These are phyloP conservation scores for Syzygium jambos DNA, from an alignment of 345 rosid species.

Conservation along the genomic window DNA sequence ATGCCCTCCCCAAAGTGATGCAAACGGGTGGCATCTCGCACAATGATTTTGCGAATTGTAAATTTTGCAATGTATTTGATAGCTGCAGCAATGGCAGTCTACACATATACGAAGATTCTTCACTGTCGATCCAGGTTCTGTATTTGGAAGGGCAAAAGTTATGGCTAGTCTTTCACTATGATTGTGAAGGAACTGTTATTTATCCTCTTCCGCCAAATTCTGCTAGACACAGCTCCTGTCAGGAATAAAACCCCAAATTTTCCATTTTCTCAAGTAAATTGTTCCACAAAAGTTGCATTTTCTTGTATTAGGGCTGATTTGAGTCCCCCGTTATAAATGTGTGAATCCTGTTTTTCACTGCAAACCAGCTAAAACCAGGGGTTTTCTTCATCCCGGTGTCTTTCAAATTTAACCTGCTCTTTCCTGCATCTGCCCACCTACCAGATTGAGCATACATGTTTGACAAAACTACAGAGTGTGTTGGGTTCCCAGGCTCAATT, in stretches of 20 bases:
- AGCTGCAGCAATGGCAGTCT: neutral
- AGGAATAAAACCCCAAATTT: neutral
- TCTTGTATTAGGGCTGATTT: neutral
- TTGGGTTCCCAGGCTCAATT: slow-evolving; percentile 45
- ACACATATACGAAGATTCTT: slow-evolving; percentile 2
- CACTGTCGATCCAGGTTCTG: slow-evolving; percentile 3
- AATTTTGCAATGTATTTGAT: slow-evolving; percentile 2
- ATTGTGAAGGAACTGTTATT: neutral
- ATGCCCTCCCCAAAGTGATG: slow-evolving; percentile 6
- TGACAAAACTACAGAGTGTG: slow-evolving; percentile 28
- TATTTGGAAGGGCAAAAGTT: neutral
- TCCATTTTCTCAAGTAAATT: slow-evolving; percentile 1
- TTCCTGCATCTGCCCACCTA: slow-evolving; percentile 32
- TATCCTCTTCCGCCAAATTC: slow-evolving; percentile 7
- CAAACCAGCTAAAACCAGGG: slow-evolving; percentile 53
- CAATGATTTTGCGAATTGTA: neutral
- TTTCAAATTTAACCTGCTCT: slow-evolving; percentile 20
- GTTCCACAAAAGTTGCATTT: neutral
- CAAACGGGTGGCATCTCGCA: neutral
- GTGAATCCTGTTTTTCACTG: slow-evolving; percentile 2
- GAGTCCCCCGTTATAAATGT: slow-evolving; percentile 1
- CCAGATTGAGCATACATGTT: slow-evolving; percentile 26
- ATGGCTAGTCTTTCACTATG: slow-evolving; percentile 2
- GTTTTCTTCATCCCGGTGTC: slow-evolving; percentile 20
- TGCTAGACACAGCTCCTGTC: slow-evolving; percentile 2